These are phyloP conservation scores for Teratosphaeria nubilosa DNA, from an alignment of 2,329 filamentous ascomycete genomes.

Conservation along the genomic window DNA sequence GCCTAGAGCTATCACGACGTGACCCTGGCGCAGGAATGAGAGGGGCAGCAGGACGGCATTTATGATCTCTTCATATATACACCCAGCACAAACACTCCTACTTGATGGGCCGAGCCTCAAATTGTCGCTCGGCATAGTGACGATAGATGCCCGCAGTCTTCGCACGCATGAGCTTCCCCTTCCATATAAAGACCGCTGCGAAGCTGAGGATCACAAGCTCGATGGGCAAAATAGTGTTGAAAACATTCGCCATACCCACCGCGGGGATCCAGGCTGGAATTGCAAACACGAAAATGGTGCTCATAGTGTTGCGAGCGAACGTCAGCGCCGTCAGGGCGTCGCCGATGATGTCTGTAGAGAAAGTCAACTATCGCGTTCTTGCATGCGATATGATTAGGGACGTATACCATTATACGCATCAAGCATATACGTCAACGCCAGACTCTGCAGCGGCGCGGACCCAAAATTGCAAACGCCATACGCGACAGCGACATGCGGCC, in stretches of 20 bases:
- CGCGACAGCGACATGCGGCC: conserved; percentile 27
- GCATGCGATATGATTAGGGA: too few relatives aligned
- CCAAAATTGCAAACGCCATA: conserved; percentile 31
- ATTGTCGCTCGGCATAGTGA: conserved; percentile 27
- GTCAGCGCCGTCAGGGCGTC: conserved; percentile 38
- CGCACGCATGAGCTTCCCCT: conserved; percentile 26
- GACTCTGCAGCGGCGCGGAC: conserved; percentile 21
- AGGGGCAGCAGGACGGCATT: too few relatives aligned
- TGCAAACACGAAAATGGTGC: conserved; percentile 38
- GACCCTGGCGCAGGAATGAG: too few relatives aligned
- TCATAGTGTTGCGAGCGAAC: conserved; percentile 36
- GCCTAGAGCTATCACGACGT: too few relatives aligned
- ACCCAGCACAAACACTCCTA: neutral
- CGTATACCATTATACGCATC: conserved; percentile 26
- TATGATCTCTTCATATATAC: too few relatives aligned
- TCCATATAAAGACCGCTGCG: conserved; percentile 22
- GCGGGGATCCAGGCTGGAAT: conserved; percentile 32
- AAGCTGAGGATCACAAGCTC: conserved; percentile 23
- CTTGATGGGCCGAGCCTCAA: conserved; percentile 17
- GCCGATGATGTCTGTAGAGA: conserved; percentile 32
- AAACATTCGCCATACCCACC: conserved; percentile 32
- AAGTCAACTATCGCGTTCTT: too few relatives aligned
- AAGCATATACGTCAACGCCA: conserved; percentile 31
- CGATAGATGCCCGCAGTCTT: conserved; percentile 25
- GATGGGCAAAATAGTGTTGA: conserved; percentile 31